These are phyloP conservation scores for Iris macrosiphon DNA, from an alignment of 106 monocot species.

Conservation along the genomic window DNA sequence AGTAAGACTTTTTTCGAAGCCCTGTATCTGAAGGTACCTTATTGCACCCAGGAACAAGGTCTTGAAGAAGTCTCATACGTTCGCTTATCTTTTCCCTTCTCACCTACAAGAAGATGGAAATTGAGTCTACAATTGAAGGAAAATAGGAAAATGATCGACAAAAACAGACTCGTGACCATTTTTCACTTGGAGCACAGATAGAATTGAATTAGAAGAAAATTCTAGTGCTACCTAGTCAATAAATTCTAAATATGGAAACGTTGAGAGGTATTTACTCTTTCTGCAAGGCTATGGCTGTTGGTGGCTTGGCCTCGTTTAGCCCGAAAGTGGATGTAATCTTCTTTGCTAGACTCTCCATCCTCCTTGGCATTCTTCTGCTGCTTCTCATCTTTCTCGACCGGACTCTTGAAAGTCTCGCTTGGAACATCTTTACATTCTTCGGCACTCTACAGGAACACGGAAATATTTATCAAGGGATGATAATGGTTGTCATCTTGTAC, in stretches of 20 bases:
- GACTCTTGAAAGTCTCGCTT: too few species aligned
- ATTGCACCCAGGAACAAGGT: slow-evolving; percentile 71
- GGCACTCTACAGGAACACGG: too few species aligned
- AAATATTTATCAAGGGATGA: too few species aligned
- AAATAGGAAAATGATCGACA: neutral
- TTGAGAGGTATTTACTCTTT: slow-evolving; percentile 39
- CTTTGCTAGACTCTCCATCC: slow-evolving; percentile 14
- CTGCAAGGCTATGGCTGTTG: slow-evolving; percentile 90
- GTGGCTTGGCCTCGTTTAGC: slow-evolving; percentile 88
- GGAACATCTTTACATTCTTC: slow-evolving; percentile 24
- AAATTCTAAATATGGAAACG: too few species aligned
- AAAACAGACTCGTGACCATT: neutral
- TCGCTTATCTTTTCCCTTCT: slow-evolving; percentile 70
- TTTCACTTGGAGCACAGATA: too few species aligned
- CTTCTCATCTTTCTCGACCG: slow-evolving; percentile 18
- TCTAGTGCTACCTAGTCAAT: too few species aligned
- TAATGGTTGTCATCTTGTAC: too few species aligned
- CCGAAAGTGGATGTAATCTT: slow-evolving; percentile 65
- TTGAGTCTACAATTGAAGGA: slow-evolving; percentile 1
- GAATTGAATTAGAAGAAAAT: too few species aligned
- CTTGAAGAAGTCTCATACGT: slow-evolving; percentile 71
- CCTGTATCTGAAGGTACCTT: slow-evolving; percentile 18
- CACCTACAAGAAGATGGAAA: slow-evolving; percentile 35
- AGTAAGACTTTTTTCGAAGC: neutral
- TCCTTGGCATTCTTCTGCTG: slow-evolving; percentile 23